Base-by-base conservation (phyloP, 2,329 filamentous ascomycete species). In the Dothiorella sarmentorum region DNA sequence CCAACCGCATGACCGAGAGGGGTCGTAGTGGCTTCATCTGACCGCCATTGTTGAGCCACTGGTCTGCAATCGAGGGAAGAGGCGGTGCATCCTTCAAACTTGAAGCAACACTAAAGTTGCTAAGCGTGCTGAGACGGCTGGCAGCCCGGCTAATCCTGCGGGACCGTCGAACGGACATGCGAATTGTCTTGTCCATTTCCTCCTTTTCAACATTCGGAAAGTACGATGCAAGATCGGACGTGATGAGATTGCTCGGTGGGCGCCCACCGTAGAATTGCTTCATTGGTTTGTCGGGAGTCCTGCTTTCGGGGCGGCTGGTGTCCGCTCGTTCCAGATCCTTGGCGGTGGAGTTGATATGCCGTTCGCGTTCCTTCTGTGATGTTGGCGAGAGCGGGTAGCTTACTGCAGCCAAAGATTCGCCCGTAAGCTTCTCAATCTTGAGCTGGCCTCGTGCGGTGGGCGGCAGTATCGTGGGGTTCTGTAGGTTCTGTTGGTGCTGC, bases 171-270 rank as follows among this genome's bases (percentile, higher is more conserved):
- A 97, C 88, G 0, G 93, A 97, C 74, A 97, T 84, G 49, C 94
- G 89, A 62, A 96, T 92, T 0, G 94, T 97, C 66, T 91, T 89
- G 73, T 97, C 94, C 70, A 99, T 97, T 66, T 96, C 91, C 70
- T 96, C 92, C 58, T 90, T 87, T 51, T 92, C 86, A 67, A 97
- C 93, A 68, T 96, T 91, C 0, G 94, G 94, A 80, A 99, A 99
- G 78, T 97, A 99, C 0, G 92, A 96, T 1, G 91, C 94, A 61
- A 99, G 79, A 70, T 99, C 94, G 20, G 94, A 96, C 24, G 93
- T 93, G 69, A 99, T 99, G 71, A 99, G 84, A 77, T 99, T 94
- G 76, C 93, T 97, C 1, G 94, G 94, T 17, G 94, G 94, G 66
- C 94, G 83, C 63, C 94, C 86, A 31, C 93, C 93, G 67, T 95